Base-by-base conservation (phyloP, 2,329 filamentous ascomycete genomes). In the Drechslerella dactyloides region DNA sequence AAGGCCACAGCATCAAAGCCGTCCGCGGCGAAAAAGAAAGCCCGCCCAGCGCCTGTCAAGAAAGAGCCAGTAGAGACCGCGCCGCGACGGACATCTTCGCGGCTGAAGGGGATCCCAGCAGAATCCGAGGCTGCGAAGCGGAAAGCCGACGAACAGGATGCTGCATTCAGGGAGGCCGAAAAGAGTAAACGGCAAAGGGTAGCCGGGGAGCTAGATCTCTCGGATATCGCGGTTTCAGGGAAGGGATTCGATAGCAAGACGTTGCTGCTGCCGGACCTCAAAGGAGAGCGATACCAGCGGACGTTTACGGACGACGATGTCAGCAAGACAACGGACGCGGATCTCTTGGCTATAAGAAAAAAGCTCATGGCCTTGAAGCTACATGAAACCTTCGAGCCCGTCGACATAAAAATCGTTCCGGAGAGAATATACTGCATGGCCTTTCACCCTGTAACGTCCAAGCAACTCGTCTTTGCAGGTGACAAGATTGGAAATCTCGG, bases 321-420 rank as follows among this genome's bases (percentile, higher is more conserved):
- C 2, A 87, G 89, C 72, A 86, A 91, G 73, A 96, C 91, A 0
- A 88, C 85, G 0, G 88, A 96, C 77, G 87, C 90, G 76, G 87
- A 88, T 21, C 78, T 97, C 6, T 90, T 89, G 77, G 84, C 85
- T 0, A 75, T 97, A 61, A 83, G 93, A 33, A 83, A 90, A 78
- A 87, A 87, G 51, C 93, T 97, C 89, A 89, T 86, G 70, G 83
- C 85, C 0, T 79, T 99, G 19, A 83, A 89, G 74, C 78, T 99
- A 0, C 97, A 96, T 82, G 89, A 96, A 66, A 87, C 88, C 13
- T 96, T 90, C 84, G 85, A 87, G 19, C 92, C 93, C 0, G 93
- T 89, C 91, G 90, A 90, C 59, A 94, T 97, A 76, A 97, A 97
- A 78, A 88, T 97, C 54, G 93, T 90, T 0, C 93, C 92, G 0